phyloP scores from a whole-genome alignment of 2,329 filamentous ascomycete species.

The Colletotrichum gigasporum region DNA sequence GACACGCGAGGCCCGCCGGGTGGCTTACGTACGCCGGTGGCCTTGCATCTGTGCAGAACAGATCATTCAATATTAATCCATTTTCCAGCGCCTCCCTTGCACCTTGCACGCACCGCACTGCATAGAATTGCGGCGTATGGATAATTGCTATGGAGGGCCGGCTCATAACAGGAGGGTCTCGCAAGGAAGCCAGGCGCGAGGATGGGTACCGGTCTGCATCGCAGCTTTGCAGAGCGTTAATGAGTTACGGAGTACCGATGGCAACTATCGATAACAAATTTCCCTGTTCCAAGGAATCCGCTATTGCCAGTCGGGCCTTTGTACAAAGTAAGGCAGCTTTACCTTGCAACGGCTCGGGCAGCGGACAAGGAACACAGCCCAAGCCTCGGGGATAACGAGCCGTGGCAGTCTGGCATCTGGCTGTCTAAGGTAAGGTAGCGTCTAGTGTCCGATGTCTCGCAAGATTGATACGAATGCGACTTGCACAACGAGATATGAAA shows the following conservation, averaged over 20 bases:
- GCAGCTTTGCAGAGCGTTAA: constrained; percentile 15
- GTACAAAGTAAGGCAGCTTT: constrained; percentile 9
- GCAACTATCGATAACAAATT: constrained; percentile 16
- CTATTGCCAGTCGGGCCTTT: constrained; percentile 18
- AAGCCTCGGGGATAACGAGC: constrained; percentile 8
- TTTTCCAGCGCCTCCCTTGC: neutral
- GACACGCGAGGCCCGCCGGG: constrained; percentile 5
- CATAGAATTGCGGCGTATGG: no score
- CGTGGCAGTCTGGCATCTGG: no score
- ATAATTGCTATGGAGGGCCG: neutral
- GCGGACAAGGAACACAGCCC: constrained; percentile 7
- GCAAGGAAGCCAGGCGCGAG: no score
- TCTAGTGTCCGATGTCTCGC: no score
- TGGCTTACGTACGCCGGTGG: constrained; percentile 16
- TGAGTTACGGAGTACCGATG: constrained; percentile 1
- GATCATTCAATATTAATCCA: neutral
- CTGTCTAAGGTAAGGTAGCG: no score
- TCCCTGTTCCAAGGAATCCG: constrained; percentile 16
- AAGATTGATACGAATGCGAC: neutral
- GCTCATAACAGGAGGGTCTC: constrained; percentile 9
- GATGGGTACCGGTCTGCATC: no score
- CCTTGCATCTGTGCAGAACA: no score
- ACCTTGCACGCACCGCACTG: neutral
- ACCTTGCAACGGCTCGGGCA: constrained; percentile 8
- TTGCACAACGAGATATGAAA: no score